Conservation (phyloP, 495 filamentous ascomycete species). For the Immersiella caudata region DNA sequence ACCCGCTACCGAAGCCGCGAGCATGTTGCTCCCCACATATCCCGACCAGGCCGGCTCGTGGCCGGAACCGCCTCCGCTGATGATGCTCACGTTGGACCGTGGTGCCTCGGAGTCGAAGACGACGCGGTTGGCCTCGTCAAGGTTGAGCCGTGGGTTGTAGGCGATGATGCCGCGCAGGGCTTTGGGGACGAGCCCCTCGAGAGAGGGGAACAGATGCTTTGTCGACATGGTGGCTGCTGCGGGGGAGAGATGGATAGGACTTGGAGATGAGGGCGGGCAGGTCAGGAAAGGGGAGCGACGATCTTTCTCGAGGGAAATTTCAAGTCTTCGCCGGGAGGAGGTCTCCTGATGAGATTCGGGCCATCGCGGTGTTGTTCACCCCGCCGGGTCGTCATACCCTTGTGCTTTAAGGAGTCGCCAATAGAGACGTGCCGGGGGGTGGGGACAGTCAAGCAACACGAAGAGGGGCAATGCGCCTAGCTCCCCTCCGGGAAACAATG, state of each 20-base stretch:
- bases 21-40: constrained; percentile 63
- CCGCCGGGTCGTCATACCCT: constrained; percentile 18
- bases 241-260: not conserved
- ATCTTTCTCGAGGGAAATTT: not conserved
- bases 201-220: constrained; percentile 48
- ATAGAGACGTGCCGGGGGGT: constrained; percentile 32
- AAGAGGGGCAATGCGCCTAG: constrained; percentile 32
- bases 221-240: constrained; percentile 43
- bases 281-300: not conserved
- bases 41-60: constrained; percentile 68
- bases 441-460: constrained; percentile 22
- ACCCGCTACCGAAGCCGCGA: constrained; percentile 61
- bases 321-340: constrained; percentile 1
- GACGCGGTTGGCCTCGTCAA: constrained; percentile 59
- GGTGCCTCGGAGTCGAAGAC: constrained; percentile 58
- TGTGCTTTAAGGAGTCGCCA: constrained; percentile 22
- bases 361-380: constrained; percentile 13
- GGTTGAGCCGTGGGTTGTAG: constrained; percentile 58
- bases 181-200: constrained; percentile 58
- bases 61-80: constrained; percentile 63
- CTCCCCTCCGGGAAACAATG: constrained; percentile 21
- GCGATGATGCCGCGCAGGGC: constrained; percentile 58
- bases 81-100: constrained; percentile 56
- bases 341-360: not conserved
- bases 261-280: not conserved